A percentile compares a stretch with the other conserved stretches of the same genome.
phyloP scores from a whole-genome alignment of 768 basidiomycete genomes.

The Lentinula aciculospora region DNA sequence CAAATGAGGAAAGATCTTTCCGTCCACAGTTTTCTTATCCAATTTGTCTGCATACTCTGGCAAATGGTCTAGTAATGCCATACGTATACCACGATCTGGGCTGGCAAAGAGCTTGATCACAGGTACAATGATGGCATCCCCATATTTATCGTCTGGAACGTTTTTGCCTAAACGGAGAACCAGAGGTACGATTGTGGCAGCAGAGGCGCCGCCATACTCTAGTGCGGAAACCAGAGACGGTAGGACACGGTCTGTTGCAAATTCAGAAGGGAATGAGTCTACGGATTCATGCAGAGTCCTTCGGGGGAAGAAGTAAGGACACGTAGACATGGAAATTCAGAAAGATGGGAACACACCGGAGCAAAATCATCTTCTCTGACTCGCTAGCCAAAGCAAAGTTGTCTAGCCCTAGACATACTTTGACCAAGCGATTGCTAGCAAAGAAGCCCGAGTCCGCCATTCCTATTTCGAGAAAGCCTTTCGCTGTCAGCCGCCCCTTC shows the following conservation, averaged over 20 bases:
- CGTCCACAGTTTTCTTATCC: constrained; percentile 77
- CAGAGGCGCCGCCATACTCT: constrained; percentile 73
- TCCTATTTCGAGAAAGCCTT: constrained; percentile 75
- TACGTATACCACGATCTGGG: constrained; percentile 88
- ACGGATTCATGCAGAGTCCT: constrained; percentile 79
- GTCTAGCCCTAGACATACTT: constrained; percentile 80
- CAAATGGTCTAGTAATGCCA: constrained; percentile 88
- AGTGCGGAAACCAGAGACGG: constrained; percentile 78
- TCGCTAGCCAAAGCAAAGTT: constrained; percentile 80
- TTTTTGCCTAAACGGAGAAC: constrained; percentile 76
- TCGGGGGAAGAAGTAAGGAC: neutral
- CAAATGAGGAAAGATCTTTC: constrained; percentile 90
- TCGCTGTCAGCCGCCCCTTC: constrained; percentile 69
- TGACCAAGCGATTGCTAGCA: constrained; percentile 72
- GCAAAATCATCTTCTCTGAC: constrained; percentile 65
- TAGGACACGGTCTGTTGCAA: constrained; percentile 78
- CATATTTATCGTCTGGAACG: constrained; percentile 66
- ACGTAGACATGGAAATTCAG: neutral
- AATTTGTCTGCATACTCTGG: constrained; percentile 81
- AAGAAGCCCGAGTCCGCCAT: constrained; percentile 85
- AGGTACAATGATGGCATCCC: constrained; percentile 62
- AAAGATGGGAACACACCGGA: constrained; percentile 43
- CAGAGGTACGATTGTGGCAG: constrained; percentile 75
- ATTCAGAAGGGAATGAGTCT: constrained; percentile 79
- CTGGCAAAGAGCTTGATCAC: constrained; percentile 82